Evolutionary conservation across 352 stramenopile genomes (phyloP), one percentile per base, ranked within the genome.

Genomic region (Phytopythium sindhum): DNA sequence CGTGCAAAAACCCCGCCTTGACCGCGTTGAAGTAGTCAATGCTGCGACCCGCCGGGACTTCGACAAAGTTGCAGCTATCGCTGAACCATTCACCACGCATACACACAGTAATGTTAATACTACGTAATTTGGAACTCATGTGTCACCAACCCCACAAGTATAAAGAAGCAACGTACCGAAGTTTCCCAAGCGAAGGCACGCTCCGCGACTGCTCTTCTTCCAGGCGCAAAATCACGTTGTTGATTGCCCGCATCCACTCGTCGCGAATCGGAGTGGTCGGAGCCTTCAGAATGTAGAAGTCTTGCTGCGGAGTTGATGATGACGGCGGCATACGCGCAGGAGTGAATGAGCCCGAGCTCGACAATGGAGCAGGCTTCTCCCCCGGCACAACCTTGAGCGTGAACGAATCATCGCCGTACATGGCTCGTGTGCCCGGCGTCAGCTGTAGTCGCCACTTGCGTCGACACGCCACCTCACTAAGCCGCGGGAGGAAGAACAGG

Each of bases 11-110:
- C 0, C 86, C 81, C 2, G 76, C 74, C 56, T 91, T 93, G 21
- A 89, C 73, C 1, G 86, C 83, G 15, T 86, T 87, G 54, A 95
- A 95, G 58, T 89, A 95, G 64, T 93, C 84, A 10, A 95, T 68
- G 37, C 73, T 83, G 28, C 83, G 76, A 21, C 84, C 86, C 14
- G 71, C 65, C 35, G 79, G 71, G 4, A 92, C 65, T 51, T 92
- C 78, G 0, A 87, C 81, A n/a, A 80, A 65, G 57, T 78, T 80
- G 58, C 61, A 60, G 59, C 51, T 69, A 31, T 77, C 72, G 10
- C 66, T 63, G 33, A 14, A 45, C 6, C 14, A 42, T 48, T 57
- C 31, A 19, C 14, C 44, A 79, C 33, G 24, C 80, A 69, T 3
- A 14, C 33, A 10, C 33, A 39, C 42, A n/a, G 29, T 0, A 54